These are phyloP conservation scores for Phytophthora sp. DNA, from an alignment of 352 stramenopile species.

Conservation along the genomic window DNA sequence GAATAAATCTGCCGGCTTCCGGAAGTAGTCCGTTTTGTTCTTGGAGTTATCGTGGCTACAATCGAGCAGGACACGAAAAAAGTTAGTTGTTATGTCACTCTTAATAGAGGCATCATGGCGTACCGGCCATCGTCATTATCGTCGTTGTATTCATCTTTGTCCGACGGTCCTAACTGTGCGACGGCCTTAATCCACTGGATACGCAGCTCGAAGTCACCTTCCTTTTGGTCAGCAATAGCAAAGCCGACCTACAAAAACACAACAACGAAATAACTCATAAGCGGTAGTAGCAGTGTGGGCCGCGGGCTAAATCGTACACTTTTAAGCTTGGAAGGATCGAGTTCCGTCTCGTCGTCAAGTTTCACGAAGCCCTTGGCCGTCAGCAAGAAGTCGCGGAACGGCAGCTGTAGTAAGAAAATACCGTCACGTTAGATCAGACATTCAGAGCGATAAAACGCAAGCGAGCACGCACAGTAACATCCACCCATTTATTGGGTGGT, in stretches of 20 bases:
- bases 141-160: slow-evolving; percentile 39
- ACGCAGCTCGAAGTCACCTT: slow-evolving; percentile 85
- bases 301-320: slow-evolving; percentile 49
- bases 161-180: slow-evolving; percentile 57
- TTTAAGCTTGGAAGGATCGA: slow-evolving; percentile 78
- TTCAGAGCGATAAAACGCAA: neutral
- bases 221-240: slow-evolving; percentile 85
- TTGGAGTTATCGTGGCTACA: slow-evolving; percentile 40
- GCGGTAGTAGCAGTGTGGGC: neutral
- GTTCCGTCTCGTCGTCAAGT: slow-evolving; percentile 72
- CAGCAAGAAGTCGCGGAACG: slow-evolving; percentile 81
- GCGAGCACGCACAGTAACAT: slow-evolving; percentile 61
- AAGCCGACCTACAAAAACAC: slow-evolving; percentile 68
- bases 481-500: slow-evolving; percentile 82
- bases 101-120: neutral
- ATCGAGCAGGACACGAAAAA: slow-evolving; percentile 11
- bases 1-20: slow-evolving; percentile 65
- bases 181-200: slow-evolving; percentile 90
- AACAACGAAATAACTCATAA: neutral
- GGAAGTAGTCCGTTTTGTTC: slow-evolving; percentile 48
- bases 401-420: slow-evolving; percentile 42
- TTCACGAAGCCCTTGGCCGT: slow-evolving; percentile 87
- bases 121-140: slow-evolving; percentile 43
- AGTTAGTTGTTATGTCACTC: neutral
- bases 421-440: neutral